Percentiles rank a stretch among this genome's conserved stretches.
phyloP scores from a whole-genome alignment of 225 moss, liverwort and hornwort genomes.

The Bryum argenteum region DNA sequence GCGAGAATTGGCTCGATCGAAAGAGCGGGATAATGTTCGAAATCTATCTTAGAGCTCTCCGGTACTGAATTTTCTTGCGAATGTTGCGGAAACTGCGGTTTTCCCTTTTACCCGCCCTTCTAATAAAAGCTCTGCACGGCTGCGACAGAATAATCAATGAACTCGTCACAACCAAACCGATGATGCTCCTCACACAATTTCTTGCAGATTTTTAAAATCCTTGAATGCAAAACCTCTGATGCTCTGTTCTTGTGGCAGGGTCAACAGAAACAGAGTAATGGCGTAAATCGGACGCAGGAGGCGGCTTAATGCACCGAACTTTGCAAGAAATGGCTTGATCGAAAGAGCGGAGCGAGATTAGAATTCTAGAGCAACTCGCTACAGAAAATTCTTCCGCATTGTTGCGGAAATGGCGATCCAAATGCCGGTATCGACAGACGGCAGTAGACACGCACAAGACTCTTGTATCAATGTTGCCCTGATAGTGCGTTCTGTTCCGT shows the following conservation, averaged over 20 bases:
- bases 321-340: slow-evolving; percentile 15
- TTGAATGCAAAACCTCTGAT: neutral
- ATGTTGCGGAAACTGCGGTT: neutral
- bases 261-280: neutral
- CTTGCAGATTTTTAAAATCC: neutral
- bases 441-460: neutral
- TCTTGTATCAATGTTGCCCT: slow-evolving; percentile 13
- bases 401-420: neutral
- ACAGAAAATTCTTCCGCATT: slow-evolving; percentile 3
- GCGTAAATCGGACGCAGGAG: neutral
- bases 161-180: slow-evolving; percentile 27
- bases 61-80: neutral
- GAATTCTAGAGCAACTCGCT: too few relatives aligned
- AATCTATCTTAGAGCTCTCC: too few relatives aligned
- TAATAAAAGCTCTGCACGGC: slow-evolving; percentile 26
- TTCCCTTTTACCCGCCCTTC: slow-evolving; percentile 19
- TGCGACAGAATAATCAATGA: slow-evolving; percentile 24
- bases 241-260: neutral
- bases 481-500: slow-evolving; percentile 13
- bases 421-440: neutral
- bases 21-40: neutral
- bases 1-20: slow-evolving; percentile 17
- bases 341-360: neutral
- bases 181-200: neutral
- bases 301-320: slow-evolving; percentile 3